phyloP scores from a whole-genome alignment of 2,329 filamentous ascomycete species.

The Aspergillus sojae region DNA sequence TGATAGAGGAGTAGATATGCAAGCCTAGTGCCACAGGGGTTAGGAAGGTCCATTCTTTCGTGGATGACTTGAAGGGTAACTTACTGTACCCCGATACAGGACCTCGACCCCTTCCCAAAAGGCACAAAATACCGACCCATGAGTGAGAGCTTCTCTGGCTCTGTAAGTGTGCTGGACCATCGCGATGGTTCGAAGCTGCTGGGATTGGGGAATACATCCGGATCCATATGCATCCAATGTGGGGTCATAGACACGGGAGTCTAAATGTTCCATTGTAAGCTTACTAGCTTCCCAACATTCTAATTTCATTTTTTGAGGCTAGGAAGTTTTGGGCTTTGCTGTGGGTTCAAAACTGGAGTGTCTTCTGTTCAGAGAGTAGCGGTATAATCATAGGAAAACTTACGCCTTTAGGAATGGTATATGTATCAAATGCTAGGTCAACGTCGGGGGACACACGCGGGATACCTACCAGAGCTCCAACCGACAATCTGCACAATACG shows the following conservation, averaged over 20 bases:
- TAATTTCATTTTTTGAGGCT: not conserved
- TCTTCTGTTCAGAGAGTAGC: too few relatives aligned
- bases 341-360: too few relatives aligned
- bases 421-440: not conserved
- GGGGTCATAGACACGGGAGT: slow-evolving; percentile 4
- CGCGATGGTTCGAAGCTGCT: not conserved
- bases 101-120: slow-evolving; percentile 3
- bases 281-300: too few relatives aligned
- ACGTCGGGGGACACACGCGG: not conserved
- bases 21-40: not conserved
- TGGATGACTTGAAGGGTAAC: not conserved
- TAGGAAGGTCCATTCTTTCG: not conserved
- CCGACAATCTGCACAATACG: not conserved
- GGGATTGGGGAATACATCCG: not conserved
- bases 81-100: slow-evolving; percentile 4
- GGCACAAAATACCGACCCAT: slow-evolving; percentile 1
- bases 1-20: slow-evolving; percentile 3
- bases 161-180: not conserved
- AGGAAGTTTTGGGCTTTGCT: not conserved
- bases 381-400: not conserved
- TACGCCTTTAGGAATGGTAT: slow-evolving; percentile 3
- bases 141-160: not conserved
- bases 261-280: not conserved
- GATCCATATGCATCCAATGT: slow-evolving; percentile 7
- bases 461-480: not conserved